Conservation (phyloP, 1,139 yeast genomes). For the Magnusiomyces ingens region DNA sequence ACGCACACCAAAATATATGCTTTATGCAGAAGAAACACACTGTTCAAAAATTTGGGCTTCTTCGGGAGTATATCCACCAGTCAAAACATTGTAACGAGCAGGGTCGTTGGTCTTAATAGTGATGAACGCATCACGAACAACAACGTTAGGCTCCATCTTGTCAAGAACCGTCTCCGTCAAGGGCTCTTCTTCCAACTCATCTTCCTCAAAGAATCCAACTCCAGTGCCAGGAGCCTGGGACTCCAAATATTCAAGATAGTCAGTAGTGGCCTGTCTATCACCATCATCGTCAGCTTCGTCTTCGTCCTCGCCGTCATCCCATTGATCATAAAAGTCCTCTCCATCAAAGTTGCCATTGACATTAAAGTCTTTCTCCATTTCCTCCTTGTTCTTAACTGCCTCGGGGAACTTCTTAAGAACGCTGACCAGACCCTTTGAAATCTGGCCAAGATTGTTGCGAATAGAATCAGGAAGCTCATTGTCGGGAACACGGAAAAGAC, state of each 20-base stretch:
- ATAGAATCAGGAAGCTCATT: conserved; percentile 34
- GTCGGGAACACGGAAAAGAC: conserved; percentile 38
- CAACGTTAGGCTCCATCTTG: conserved; percentile 53
- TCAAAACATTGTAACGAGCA: conserved; percentile 27
- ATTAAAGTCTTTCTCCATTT: conserved; percentile 49
- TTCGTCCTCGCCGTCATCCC: conserved; percentile 19
- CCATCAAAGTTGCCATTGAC: conserved; percentile 19
- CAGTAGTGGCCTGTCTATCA: conserved; percentile 21
- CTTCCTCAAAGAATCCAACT: conserved; percentile 23
- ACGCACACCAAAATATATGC: neutral
- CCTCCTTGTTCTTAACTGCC: conserved; percentile 61
- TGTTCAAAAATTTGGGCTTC: conserved; percentile 30
- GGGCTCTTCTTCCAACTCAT: conserved; percentile 73
- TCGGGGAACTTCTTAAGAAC: conserved; percentile 57
- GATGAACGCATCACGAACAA: conserved; percentile 42
- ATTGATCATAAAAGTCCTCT: neutral
- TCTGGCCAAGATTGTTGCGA: conserved; percentile 30
- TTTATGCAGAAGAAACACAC: neutral
- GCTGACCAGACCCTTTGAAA: conserved; percentile 45
- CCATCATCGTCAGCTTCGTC: conserved; percentile 9
- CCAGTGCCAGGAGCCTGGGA: conserved; percentile 1
- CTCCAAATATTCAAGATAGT: conserved; percentile 29
- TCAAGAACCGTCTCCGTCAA: conserved; percentile 74
- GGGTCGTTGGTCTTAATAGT: conserved; percentile 30
- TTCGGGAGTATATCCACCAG: conserved; percentile 27